Base-by-base conservation (phyloP, 257 asterid species). In the Capsicum chinense region DNA sequence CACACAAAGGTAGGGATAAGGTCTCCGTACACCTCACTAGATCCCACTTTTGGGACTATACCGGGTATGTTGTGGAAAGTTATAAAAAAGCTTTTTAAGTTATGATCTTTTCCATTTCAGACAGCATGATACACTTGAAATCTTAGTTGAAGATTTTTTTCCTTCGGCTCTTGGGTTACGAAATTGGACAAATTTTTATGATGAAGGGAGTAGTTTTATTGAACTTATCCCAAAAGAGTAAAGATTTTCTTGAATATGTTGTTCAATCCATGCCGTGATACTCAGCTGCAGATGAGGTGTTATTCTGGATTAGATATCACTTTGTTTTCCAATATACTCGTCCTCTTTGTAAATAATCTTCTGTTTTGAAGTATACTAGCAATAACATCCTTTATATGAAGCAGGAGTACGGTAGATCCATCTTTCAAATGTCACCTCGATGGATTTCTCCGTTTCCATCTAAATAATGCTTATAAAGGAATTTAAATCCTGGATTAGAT, bases 231-330 rank as follows among this genome's bases (percentile, higher is more conserved):
- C 1, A 39, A 69, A 42, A 16, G 39, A 6, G 78, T 69, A 39
- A 11, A 39, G 8, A 1, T 69, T 68, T 39, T 39, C 56, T 42
- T 0, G 56, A 5, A n/a, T 42, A 39, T 17, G 33, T 69, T 42
- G 35, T 9, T 69, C 33, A 69, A 69, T 64, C 71, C 79, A 39
- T 69, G 42, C 56, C 15, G 2, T 15, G 54, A 15, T 39, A 69
- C 33, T 69, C 78, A 8, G 79, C 33, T 69, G 56, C 79, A 69
- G 56, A 69, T 16, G 79, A 42, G 79, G 15, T 39, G 52, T 69
- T 33, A 69, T 69, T 69, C 15, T 42, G 79, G 79, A 69, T 42
- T 39, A 39, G 8, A 63, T 21, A 63, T 63, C 70, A 63, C 42
- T 33, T 63, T 66, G 10, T 66, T 66, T 13, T 66, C 47, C 47